Conservation (phyloP, 108 stramenopile species). For the Aurantiochytrium sp. region DNA sequence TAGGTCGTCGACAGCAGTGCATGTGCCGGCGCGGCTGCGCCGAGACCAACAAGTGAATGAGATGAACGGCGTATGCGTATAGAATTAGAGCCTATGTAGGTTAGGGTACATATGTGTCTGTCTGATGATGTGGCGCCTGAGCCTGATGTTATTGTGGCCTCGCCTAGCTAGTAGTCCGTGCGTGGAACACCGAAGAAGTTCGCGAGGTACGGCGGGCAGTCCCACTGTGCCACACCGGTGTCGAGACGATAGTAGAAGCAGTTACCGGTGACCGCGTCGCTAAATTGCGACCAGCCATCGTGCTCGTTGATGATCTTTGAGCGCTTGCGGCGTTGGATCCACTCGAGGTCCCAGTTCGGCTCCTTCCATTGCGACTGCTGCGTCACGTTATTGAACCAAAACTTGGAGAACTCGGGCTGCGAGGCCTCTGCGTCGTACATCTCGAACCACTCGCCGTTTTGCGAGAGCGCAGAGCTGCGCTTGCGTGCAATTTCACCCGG, state of each 20-base stretch:
- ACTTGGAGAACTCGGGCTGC: not conserved
- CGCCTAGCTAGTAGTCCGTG: not conserved
- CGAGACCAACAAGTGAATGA: too few species aligned
- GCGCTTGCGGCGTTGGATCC: not conserved
- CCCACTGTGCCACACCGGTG: not conserved
- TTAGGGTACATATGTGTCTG: too few species aligned
- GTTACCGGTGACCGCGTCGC: not conserved
- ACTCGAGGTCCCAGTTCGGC: not conserved
- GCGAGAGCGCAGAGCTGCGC: conserved; percentile 33
- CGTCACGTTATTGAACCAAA: not conserved
- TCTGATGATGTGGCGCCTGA: too few species aligned
- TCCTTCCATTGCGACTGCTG: not conserved
- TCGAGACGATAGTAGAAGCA: not conserved
- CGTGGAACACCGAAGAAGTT: not conserved
- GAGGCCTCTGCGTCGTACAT: not conserved
- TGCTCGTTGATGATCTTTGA: not conserved
- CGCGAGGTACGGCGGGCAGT: not conserved
- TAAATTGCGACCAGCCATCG: conserved; percentile 2
- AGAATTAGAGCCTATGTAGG: too few species aligned
- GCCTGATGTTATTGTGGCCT: too few species aligned
- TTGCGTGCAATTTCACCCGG: conserved; percentile 45
- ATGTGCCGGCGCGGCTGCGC: too few species aligned
- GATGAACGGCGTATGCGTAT: too few species aligned
- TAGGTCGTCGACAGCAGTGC: too few species aligned
- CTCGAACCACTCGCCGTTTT: not conserved